Evolutionary conservation across 2,329 filamentous ascomycete species (phyloP).

Genomic region (Paraphoma chrysanthemicola): DNA sequence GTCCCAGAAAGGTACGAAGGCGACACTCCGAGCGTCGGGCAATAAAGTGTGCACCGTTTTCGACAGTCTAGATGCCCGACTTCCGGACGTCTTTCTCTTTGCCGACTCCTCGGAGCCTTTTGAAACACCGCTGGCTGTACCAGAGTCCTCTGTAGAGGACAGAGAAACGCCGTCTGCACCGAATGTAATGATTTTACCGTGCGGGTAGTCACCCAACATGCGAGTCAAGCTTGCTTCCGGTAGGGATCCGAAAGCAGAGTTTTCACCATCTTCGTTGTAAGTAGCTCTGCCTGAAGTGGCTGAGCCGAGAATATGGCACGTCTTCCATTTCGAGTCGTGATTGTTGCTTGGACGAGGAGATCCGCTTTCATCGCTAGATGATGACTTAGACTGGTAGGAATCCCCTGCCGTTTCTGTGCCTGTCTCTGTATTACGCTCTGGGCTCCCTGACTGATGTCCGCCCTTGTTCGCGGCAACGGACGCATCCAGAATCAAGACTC

Average conservation of each 20-base stretch:
- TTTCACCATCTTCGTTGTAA: not conserved
- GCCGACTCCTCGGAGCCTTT: not conserved
- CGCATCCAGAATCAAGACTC: conserved; percentile 44
- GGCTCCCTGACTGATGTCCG: not conserved
- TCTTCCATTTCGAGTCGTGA: not conserved
- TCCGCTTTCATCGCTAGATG: conserved; percentile 1
- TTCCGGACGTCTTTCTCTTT: not conserved
- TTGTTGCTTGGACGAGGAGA: not conserved
- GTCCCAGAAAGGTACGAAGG: conserved; percentile 51
- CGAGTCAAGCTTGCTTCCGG: not conserved
- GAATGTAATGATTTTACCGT: conserved; percentile 5
- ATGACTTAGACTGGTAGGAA: not conserved
- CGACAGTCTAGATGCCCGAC: not conserved
- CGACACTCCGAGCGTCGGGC: conserved; percentile 38
- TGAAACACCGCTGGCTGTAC: not conserved
- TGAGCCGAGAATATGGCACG: conserved; percentile 1
- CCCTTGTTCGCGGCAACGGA: conserved; percentile 30
- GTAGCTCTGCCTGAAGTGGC: not conserved
- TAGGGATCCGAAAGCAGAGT: not conserved
- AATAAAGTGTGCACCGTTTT: not conserved
- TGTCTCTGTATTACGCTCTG: not conserved
- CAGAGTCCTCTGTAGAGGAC: conserved; percentile 5
- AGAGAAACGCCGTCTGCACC: not conserved
- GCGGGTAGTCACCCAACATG: conserved; percentile 1
- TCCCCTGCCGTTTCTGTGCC: not conserved